Evolutionary conservation across 192 early-diverging fungal genomes (phyloP).

Genomic region (Cladochytrium replicatum): DNA sequence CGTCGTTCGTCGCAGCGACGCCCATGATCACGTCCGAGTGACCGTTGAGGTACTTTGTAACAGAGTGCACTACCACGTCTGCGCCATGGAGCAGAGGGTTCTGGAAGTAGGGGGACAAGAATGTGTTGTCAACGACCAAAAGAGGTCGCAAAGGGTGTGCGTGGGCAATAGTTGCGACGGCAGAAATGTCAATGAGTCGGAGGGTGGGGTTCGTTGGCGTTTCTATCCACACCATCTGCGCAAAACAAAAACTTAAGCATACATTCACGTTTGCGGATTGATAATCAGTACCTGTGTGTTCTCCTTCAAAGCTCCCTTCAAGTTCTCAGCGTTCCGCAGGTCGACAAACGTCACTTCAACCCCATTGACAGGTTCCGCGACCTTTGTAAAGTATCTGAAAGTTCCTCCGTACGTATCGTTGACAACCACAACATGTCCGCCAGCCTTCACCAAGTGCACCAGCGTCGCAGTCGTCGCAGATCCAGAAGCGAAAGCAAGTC

Average conservation of each 20-base stretch:
- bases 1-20: conserved; percentile 71
- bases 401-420: conserved; percentile 92
- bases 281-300: conserved; percentile 80
- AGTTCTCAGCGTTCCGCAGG: conserved; percentile 53
- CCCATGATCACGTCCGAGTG: conserved; percentile 99
- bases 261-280: conserved; percentile 62
- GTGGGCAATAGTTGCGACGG: conserved; percentile 68
- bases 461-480: conserved; percentile 78
- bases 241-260: background rate
- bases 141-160: conserved; percentile 56
- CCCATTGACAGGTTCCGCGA: conserved; percentile 45
- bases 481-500: conserved; percentile 50
- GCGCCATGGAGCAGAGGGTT: conserved; percentile 84
- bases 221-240: conserved; percentile 69
- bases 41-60: conserved; percentile 98
- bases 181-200: conserved; percentile 82
- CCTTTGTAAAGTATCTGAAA: conserved; percentile 42
- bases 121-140: conserved; percentile 96
- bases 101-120: conserved; percentile 94
- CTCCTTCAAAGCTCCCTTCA: conserved; percentile 59
- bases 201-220: conserved; percentile 95
- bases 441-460: conserved; percentile 62
- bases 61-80: conserved; percentile 96
- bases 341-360: conserved; percentile 86
- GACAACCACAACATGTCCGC: conserved; percentile 82